Evolutionary conservation across 2,329 filamentous ascomycete genomes (phyloP).

Genomic region (Aspergillus carbonarius): DNA sequence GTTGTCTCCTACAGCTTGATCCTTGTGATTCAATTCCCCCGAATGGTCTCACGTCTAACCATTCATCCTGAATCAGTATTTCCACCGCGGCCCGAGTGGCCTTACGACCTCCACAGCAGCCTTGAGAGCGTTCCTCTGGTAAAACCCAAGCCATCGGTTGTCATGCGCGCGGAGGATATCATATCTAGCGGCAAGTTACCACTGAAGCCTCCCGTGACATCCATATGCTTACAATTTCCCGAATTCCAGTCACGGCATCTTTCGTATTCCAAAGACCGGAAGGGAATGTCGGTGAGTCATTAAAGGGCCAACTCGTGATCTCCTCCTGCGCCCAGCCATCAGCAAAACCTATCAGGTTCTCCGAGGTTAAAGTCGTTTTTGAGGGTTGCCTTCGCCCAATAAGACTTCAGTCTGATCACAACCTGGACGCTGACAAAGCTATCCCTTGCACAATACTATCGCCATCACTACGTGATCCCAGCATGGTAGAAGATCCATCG

Average conservation of each 20-base stretch:
- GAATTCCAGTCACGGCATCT: slow-evolving; percentile 46
- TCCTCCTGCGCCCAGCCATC: slow-evolving; percentile 48
- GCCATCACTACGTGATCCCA: slow-evolving; percentile 36
- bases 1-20: background rate
- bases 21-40: background rate
- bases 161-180: slow-evolving; percentile 49
- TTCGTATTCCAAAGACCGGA: slow-evolving; percentile 56
- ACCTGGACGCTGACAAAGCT: slow-evolving; percentile 22
- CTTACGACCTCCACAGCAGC: slow-evolving; percentile 50
- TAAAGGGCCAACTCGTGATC: slow-evolving; percentile 57
- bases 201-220: background rate
- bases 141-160: slow-evolving; percentile 46
- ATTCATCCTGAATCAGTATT: slow-evolving; percentile 31
- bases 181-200: slow-evolving; percentile 46
- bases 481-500: slow-evolving; percentile 25
- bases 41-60: background rate
- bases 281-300: slow-evolving; percentile 59
- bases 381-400: slow-evolving; percentile 50
- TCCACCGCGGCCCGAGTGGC: slow-evolving; percentile 32
- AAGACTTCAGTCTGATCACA: slow-evolving; percentile 38
- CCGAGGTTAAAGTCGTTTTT: slow-evolving; percentile 53
- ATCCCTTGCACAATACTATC: slow-evolving; percentile 30
- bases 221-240: slow-evolving; percentile 14
- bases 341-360: slow-evolving; percentile 49
- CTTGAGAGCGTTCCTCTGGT: slow-evolving; percentile 40